Base-by-base conservation (phyloP, 768 basidiomycete species). In the Lentinula raphanica region DNA sequence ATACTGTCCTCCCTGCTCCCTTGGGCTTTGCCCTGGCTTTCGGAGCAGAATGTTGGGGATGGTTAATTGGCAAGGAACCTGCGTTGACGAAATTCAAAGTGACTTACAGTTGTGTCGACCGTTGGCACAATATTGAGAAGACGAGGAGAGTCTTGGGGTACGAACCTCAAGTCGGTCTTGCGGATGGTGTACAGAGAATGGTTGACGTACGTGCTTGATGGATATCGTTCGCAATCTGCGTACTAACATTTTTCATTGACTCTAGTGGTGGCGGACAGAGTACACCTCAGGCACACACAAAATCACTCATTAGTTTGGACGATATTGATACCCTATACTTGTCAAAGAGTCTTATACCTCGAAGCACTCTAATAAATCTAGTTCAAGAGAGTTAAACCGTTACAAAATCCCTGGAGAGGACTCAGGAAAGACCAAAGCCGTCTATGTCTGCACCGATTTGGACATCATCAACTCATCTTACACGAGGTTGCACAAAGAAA, bases 51-150 rank as follows among this genome's bases (percentile, higher is more conserved):
- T 83, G 80, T 73, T 85, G 81, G 72, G 79, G 83, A 11, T 87
- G 84, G 79, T 58, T 94, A 38, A 74, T 79, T 2, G 91, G 94
- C 8, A 88, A 84, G 69, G 86, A 92, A 67, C 85, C 92, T 11
- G 85, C 87, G 17, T 92, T 99, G 65, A 98, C 94, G 19, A 78
- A 79, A 58, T 95, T 85, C 72, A 85, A 91, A 62, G 90, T 98
- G 25, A 81, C 83, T 19, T 94, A 85, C 68, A 86, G 83, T 53
- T 91, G 88, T 67, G 86, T 85, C 42, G 80, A 80, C 56, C 79
- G 94, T 61, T 98, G 87, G 78, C 90, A 95, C 72, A 96, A 97
- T 67, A 93, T 95, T 46, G 97, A 98, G 73, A 94, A 90, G 75
- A 90, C 96, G 9, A 78, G 94, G 64, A 75, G 94, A 59, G 81